These are phyloP conservation scores for Sonneratia caseolaris DNA, from an alignment of 345 rosid species.

Conservation along the genomic window DNA sequence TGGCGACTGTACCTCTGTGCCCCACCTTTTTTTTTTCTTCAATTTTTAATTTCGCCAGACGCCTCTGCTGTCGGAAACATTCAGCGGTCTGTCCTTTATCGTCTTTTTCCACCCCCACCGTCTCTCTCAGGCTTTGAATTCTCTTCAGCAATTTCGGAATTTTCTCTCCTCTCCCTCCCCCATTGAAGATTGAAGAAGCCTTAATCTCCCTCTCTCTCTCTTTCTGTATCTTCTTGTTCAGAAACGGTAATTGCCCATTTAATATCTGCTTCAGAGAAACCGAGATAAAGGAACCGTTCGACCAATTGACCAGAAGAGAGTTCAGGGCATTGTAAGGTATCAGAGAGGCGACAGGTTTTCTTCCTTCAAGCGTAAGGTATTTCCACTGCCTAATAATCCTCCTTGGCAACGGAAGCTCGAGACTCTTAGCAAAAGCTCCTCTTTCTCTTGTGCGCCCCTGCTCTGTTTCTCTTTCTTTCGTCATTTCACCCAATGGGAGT, in stretches of 20 bases:
- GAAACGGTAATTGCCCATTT: slow-evolving; percentile 1
- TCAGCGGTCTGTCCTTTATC: slow-evolving; percentile 8
- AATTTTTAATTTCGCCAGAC: neutral
- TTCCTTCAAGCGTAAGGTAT: neutral
- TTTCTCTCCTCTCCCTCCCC: neutral
- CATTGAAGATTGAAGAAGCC: slow-evolving; percentile 5
- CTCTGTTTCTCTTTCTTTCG: slow-evolving; percentile 1
- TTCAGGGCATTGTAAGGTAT: slow-evolving; percentile 3
- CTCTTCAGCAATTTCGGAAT: neutral
- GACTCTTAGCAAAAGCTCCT: neutral
- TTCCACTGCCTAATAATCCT: neutral
- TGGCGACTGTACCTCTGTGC: neutral
- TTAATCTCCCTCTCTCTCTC: neutral
- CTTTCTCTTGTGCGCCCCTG: neutral
- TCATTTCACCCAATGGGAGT: neutral
- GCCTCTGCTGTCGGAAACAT: slow-evolving; percentile 3
- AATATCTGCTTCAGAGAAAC: neutral
- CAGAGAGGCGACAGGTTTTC: neutral
- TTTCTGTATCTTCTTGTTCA: neutral
- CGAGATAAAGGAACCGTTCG: neutral
- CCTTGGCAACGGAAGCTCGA: neutral
- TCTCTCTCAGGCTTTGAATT: slow-evolving; percentile 8
- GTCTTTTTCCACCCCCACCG: slow-evolving; percentile 6
- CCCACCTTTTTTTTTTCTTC: neutral
- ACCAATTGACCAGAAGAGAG: neutral